Percentiles rank a stretch among this genome's conserved stretches.
Conservation (phyloP, 768 basidiomycete genomes). For the Floccularia luteovirens region DNA sequence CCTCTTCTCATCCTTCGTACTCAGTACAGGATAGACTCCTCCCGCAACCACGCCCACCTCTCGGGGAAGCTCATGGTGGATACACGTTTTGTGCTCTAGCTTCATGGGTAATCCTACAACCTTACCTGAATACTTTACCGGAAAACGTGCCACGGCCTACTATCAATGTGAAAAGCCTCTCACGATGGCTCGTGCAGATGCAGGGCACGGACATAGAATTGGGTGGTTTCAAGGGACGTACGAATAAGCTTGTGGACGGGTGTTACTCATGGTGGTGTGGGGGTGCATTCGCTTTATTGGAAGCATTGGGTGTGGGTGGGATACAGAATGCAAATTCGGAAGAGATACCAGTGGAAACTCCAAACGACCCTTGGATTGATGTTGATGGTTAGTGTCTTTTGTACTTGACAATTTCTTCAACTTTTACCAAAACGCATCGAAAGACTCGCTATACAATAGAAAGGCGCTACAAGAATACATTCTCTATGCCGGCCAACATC, state of each 20-base stretch:
- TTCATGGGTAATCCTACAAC: slow-evolving; percentile 71
- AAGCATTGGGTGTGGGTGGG: slow-evolving; percentile 42
- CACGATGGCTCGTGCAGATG: slow-evolving; percentile 82
- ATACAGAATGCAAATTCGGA: slow-evolving; percentile 18
- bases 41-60: slow-evolving; percentile 52
- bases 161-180: slow-evolving; percentile 52
- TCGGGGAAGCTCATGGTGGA: slow-evolving; percentile 97
- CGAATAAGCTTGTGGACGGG: slow-evolving; percentile 98
- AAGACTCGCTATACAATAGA: slow-evolving; percentile 50
- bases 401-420: neutral
- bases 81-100: slow-evolving; percentile 94
- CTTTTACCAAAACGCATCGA: too few species aligned
- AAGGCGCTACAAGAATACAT: slow-evolving; percentile 83
- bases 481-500: slow-evolving; percentile 78
- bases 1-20: slow-evolving; percentile 67
- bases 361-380: slow-evolving; percentile 53
- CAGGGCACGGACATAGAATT: slow-evolving; percentile 79
- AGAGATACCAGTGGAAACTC: slow-evolving; percentile 8
- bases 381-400: slow-evolving; percentile 38
- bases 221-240: slow-evolving; percentile 89
- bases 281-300: slow-evolving; percentile 74
- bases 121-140: slow-evolving; percentile 28
- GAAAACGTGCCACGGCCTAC: slow-evolving; percentile 14
- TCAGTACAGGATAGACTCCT: slow-evolving; percentile 24
- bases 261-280: slow-evolving; percentile 99